These are phyloP conservation scores for Glutinoglossum americanum DNA, from an alignment of 495 filamentous ascomycete species.

Conservation along the genomic window DNA sequence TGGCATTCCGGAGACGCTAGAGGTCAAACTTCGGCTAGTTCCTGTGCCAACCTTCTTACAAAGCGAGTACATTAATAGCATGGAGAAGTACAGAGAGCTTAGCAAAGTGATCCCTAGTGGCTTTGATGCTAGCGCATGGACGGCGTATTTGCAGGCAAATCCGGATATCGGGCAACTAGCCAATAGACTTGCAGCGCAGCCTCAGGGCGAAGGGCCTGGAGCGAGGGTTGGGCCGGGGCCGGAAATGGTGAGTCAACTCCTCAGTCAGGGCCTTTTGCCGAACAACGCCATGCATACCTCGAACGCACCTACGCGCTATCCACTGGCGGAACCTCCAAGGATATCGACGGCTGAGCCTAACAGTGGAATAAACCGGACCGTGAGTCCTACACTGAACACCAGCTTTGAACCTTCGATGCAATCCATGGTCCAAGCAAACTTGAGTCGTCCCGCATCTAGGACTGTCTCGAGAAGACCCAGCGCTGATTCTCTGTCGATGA, in stretches of 20 bases:
- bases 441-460: constrained; percentile 9
- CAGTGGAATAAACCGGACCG: background rate
- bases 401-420: background rate
- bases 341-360: background rate
- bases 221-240: constrained; percentile 17
- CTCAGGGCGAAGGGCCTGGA: constrained; percentile 12
- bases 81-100: constrained; percentile 36
- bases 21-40: constrained; percentile 78
- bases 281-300: constrained; percentile 1
- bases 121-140: constrained; percentile 51
- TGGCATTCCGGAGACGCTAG: constrained; percentile 70
- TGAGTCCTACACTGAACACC: background rate
- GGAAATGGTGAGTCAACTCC: constrained; percentile 14
- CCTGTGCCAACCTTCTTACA: constrained; percentile 59
- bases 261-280: constrained; percentile 8
- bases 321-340: background rate
- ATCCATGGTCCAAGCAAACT: background rate
- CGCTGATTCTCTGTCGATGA: background rate
- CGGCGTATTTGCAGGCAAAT: constrained; percentile 37
- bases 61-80: constrained; percentile 41
- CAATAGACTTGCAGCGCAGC: background rate
- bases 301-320: background rate
- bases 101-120: constrained; percentile 37
- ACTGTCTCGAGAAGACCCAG: constrained; percentile 31
- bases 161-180: constrained; percentile 20